Base-by-base conservation (phyloP, 768 basidiomycete genomes). In the Trametes sanguinea region DNA sequence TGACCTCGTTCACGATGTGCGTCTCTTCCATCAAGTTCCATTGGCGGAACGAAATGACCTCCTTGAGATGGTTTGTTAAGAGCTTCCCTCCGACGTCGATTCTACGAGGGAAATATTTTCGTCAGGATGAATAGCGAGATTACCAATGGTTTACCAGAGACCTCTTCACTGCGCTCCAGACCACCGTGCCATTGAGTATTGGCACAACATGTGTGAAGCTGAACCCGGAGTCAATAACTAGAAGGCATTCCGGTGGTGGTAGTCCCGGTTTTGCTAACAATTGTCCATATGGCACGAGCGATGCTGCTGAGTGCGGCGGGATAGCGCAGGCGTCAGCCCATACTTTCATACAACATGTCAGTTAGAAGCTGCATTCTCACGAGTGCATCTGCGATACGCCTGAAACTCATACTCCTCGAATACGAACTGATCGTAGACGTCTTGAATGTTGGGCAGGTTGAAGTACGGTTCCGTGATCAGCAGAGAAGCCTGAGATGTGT, bases 21-120 rank as follows among this genome's bases (percentile, higher is more conserved):
- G 94, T 95, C 73, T 98, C 90, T 69, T 97, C 94, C 88, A 95
- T 95, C 92, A 98, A 94, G 74, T 98, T 93, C 92, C 93, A 98
- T 71, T 98, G 95, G 46, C 96, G 87, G 73, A 91, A 98, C 11
- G 94, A 96, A 5, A 95, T 85, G 47, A 95, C 81, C 71, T 95
- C 92, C 71, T 97, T 97, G 27, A 98, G 83, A 54, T 96, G 92
- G 75, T 98, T 98, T 29, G 95, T 98, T 60, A 98, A 75, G 9
- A 98, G 82, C 76, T 98, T 97, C 50, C 95, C 96, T 54, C 96
- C 95, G 16, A 97, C 88, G 70, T 97, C 94, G 74, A 98, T 85
- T 70, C 95, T 96, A 22, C 22, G 22, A 22, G 22, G 22, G 22
- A 22, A 22, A 22, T 22, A 22, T 22, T 22, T 22, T 22, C 22